A percentile compares a stretch with the other conserved stretches of the same genome.
Evolutionary conservation across 768 basidiomycete species (phyloP).

Genomic region (Gymnopilus dilepis): DNA sequence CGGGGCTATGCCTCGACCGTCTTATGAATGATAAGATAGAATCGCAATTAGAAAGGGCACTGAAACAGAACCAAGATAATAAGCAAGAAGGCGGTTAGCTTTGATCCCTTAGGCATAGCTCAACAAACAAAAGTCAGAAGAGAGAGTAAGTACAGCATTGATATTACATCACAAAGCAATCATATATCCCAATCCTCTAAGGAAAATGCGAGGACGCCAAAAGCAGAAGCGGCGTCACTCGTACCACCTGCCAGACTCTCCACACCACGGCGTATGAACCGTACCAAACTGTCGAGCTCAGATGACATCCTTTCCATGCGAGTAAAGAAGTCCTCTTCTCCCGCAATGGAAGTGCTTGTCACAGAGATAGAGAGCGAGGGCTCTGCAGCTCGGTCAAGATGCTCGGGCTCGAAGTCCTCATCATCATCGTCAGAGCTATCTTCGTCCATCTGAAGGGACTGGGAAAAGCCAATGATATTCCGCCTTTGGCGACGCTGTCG

Average conservation of each 20-base stretch:
- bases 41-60: background rate
- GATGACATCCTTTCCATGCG: slow-evolving; percentile 66
- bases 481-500: slow-evolving; percentile 57
- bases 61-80: background rate
- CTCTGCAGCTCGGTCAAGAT: slow-evolving; percentile 9
- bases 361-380: slow-evolving; percentile 27
- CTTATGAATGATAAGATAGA: background rate
- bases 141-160: background rate
- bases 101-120: background rate
- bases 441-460: slow-evolving; percentile 38
- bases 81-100: background rate
- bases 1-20: slow-evolving; percentile 4
- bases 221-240: slow-evolving; percentile 64
- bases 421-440: slow-evolving; percentile 55
- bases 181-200: slow-evolving; percentile 80
- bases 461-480: slow-evolving; percentile 68
- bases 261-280: slow-evolving; percentile 69
- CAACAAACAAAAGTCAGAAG: background rate
- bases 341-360: slow-evolving; percentile 23
- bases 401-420: slow-evolving; percentile 40
- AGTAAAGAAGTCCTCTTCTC: slow-evolving; percentile 49
- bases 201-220: slow-evolving; percentile 75
- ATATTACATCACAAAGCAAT: slow-evolving; percentile 15
- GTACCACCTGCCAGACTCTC: slow-evolving; percentile 70
- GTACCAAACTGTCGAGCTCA: slow-evolving; percentile 74